Percentiles rank a stretch among this genome's conserved stretches.
Evolutionary conservation across 2,329 filamentous ascomycete species (phyloP).

Genomic region (Penicillium sp.): DNA sequence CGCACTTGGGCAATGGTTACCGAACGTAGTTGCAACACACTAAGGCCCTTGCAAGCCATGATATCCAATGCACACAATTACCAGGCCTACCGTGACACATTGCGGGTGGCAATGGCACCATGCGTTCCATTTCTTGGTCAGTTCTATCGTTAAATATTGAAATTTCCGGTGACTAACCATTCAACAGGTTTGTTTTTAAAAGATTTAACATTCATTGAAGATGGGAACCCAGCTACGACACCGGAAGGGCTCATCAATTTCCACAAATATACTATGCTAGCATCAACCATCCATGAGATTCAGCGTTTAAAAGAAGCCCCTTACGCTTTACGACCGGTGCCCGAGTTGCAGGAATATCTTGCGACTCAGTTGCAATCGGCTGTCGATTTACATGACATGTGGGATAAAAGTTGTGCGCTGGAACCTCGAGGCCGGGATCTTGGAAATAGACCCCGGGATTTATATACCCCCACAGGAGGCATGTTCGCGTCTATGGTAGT

Average conservation of each 20-base stretch:
- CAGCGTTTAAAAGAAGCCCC: too few relatives aligned
- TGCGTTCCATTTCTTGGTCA: slow-evolving; percentile 85
- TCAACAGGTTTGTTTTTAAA: slow-evolving; percentile 80
- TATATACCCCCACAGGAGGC: too few relatives aligned
- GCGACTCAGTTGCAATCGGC: too few relatives aligned
- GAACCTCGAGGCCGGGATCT: too few relatives aligned
- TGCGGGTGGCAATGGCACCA: slow-evolving; percentile 84
- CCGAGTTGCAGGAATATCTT: too few relatives aligned
- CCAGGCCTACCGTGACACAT: slow-evolving; percentile 55
- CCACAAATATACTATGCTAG: slow-evolving; percentile 21
- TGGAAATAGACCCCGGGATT: too few relatives aligned
- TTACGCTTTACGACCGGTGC: too few relatives aligned
- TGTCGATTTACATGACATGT: too few relatives aligned
- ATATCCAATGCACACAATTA: slow-evolving; percentile 97
- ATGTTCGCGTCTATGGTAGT: too few relatives aligned
- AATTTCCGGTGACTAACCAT: neutral
- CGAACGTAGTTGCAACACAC: slow-evolving; percentile 68
- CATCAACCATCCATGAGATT: too few relatives aligned
- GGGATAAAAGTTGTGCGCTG: too few relatives aligned
- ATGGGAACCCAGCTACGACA: slow-evolving; percentile 89
- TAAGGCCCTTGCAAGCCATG: slow-evolving; percentile 82
- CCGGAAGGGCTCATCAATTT: slow-evolving; percentile 76
- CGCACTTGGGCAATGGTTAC: slow-evolving; percentile 91
- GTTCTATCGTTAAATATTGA: slow-evolving; percentile 26
- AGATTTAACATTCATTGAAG: slow-evolving; percentile 93